Percentiles rank a stretch among this genome's conserved stretches.
Evolutionary conservation across 2,329 filamentous ascomycete species (phyloP).

Genomic region (Dactylellina parvicollis): DNA sequence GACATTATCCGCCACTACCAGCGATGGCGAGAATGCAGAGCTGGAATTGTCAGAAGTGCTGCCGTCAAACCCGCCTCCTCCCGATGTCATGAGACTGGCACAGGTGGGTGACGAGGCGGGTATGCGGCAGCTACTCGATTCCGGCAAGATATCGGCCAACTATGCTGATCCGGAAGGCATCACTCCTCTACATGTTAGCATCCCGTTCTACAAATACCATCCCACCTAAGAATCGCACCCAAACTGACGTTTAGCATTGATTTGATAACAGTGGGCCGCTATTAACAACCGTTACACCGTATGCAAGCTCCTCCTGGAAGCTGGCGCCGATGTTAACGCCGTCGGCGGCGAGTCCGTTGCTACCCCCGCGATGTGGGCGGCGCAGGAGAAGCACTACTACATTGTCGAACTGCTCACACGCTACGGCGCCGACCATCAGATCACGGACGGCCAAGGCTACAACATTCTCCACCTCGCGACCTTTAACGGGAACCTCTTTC

Average conservation of each 20-base stretch:
- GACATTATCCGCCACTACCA: constrained; percentile 41
- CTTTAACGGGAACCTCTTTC: constrained; percentile 92
- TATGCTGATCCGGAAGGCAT: constrained; percentile 92
- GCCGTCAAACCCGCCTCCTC: constrained; percentile 42
- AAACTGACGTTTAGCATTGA: constrained; percentile 51
- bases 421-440: constrained; percentile 88
- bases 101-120: constrained; percentile 83
- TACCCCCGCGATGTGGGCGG: constrained; percentile 95
- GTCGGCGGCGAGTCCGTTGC: constrained; percentile 96
- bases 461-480: constrained; percentile 97
- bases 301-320: constrained; percentile 90
- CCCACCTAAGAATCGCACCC: background rate
- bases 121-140: constrained; percentile 90
- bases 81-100: constrained; percentile 94
- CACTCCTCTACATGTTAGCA: constrained; percentile 87
- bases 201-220: constrained; percentile 16
- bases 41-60: constrained; percentile 49
- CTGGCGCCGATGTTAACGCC: constrained; percentile 88
- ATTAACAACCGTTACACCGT: constrained; percentile 99
- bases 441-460: constrained; percentile 94
- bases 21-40: constrained; percentile 39
- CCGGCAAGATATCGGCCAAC: constrained; percentile 80
- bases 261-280: constrained; percentile 80
- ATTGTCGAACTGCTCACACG: constrained; percentile 91
- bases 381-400: constrained; percentile 95